These are phyloP conservation scores for Sisymbrium altissimum DNA, from an alignment of 345 rosid species.

Conservation along the genomic window DNA sequence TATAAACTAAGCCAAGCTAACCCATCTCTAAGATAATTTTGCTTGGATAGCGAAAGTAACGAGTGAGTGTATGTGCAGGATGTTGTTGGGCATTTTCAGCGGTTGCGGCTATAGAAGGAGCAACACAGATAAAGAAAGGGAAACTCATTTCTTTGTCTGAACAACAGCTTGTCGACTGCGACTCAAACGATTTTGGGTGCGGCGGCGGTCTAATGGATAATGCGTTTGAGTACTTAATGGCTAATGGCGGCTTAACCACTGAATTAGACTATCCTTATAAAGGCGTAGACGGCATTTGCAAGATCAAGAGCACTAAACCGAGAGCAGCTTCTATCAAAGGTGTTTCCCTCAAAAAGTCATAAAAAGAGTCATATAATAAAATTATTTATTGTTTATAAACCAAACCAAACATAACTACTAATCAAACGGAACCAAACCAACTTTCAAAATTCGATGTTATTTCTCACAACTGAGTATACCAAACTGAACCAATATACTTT, in stretches of 20 bases:
- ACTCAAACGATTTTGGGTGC: constrained; percentile 40
- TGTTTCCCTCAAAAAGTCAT: neutral
- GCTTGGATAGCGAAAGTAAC: neutral
- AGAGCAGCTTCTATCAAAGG: constrained; percentile 35
- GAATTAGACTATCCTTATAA: constrained; percentile 50
- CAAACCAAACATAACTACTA: neutral
- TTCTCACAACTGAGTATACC: neutral
- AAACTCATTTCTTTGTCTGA: constrained; percentile 52
- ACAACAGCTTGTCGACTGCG: constrained; percentile 66
- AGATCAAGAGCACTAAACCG: neutral
- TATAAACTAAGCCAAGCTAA: too few species aligned
- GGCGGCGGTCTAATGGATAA: constrained; percentile 51
- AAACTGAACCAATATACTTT: neutral
- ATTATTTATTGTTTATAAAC: neutral
- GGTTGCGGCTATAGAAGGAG: constrained; percentile 61
- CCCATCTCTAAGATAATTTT: neutral
- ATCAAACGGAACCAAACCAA: neutral
- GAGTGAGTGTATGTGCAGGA: constrained; percentile 27
- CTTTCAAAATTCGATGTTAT: neutral
- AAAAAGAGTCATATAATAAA: neutral
- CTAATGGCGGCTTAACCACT: constrained; percentile 43
- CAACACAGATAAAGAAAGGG: constrained; percentile 50
- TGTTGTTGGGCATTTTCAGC: constrained; percentile 83
- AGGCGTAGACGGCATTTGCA: constrained; percentile 39
- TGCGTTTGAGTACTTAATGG: constrained; percentile 48